Base-by-base conservation (phyloP, 2,329 filamentous ascomycete species). In the Neopestalotiopsis sp. region DNA sequence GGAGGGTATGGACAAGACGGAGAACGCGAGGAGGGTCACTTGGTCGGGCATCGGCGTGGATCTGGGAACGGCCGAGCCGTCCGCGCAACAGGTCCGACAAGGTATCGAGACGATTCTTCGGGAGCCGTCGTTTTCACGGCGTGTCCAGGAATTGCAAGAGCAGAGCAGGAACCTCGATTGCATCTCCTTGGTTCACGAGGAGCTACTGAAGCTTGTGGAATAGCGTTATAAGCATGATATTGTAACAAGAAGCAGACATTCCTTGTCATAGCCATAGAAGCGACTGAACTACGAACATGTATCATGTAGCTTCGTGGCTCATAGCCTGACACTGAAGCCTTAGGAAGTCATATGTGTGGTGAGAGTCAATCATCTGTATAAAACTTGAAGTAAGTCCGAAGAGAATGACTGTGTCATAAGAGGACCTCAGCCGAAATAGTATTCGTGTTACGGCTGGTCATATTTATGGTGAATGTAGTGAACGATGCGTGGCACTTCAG, bases 1-100 rank as follows among this genome's bases (percentile, higher is more conserved):
- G 17, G 81, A 82, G 68, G 80, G 79, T 1, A 81, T 82, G 76
- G 81, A 83, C 70, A 83, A 83, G 75, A 73, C 75, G 4, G 81
- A 82, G 69, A 82, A 80, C 68, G 75, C 78, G 4, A 73, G 72
- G 40, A 73, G 81, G 2, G 75, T 81, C 1, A 77, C 76, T 2
- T 80, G 72, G 70, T 75, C 76, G 4, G 79, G 80, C 1, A 73
- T 79, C 14, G 81, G 81, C 1, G 68, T 82, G 4, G 76, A 81
- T 42, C 71, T 79, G 24, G 73, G 67, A 7, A 74, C 70, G 0
- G 74, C 75, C 1, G 75, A 65, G 3, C 80, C 81, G 1, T 67
- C 71, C 1, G 66, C 52, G 1, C 73, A 75, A 14, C 71, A 76
- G 32, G 71, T 82, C 34, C 69, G 69, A n/a, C 67, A 69, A 1